A percentile compares a stretch with the other conserved stretches of the same genome.
These are phyloP conservation scores for Calvatia gigantea DNA, from an alignment of 768 basidiomycete species.

Conservation along the genomic window DNA sequence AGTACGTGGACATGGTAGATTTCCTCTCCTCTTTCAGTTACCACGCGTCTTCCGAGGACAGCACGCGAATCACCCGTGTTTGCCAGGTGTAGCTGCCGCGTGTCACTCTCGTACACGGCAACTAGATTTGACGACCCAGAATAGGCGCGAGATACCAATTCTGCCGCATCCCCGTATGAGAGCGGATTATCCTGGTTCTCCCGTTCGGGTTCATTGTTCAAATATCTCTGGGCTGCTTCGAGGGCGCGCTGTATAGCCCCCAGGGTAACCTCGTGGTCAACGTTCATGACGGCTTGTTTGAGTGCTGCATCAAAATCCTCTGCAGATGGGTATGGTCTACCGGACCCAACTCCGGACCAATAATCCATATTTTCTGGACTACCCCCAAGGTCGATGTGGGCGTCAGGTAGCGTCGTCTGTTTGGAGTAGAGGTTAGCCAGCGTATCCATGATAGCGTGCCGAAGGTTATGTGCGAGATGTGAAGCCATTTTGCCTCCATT, in stretches of 20 bases:
- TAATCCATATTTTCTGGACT: background rate
- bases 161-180: conserved; percentile 24
- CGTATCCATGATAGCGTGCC: conserved; percentile 19
- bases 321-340: conserved; percentile 20
- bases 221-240: conserved; percentile 9
- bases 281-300: conserved; percentile 30
- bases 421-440: conserved; percentile 24
- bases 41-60: conserved; percentile 38
- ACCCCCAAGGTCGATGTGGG: conserved; percentile 13
- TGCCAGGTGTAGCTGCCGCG: conserved; percentile 36
- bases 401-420: conserved; percentile 13
- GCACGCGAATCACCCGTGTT: conserved; percentile 48
- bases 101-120: conserved; percentile 38
- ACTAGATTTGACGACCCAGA: conserved; percentile 43
- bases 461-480: conserved; percentile 29
- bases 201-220: conserved; percentile 2
- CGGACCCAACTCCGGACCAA: background rate
- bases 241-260: conserved; percentile 25
- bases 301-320: conserved; percentile 33
- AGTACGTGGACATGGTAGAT: conserved; percentile 38
- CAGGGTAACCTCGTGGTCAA: conserved; percentile 42
- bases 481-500: conserved; percentile 29
- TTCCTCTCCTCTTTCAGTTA: conserved; percentile 19
- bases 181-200: conserved; percentile 6
- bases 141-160: conserved; percentile 29